Percentiles rank a stretch among this genome's conserved stretches.
Conservation (phyloP, 129 eudicot species). For the Heracleum sosnowskyi region DNA sequence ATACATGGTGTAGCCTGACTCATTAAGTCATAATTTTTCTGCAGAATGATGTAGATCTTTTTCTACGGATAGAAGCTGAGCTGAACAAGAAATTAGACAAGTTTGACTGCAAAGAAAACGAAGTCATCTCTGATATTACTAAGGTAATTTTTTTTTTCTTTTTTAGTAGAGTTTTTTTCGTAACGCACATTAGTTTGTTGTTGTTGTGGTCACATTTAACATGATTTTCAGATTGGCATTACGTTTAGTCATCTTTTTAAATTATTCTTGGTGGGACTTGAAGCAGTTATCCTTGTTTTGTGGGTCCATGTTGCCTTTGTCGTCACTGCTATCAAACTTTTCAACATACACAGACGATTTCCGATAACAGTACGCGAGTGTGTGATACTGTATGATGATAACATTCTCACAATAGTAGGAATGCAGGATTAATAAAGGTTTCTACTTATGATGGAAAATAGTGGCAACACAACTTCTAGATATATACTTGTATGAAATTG, state of each 20-base stretch:
- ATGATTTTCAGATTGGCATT: not conserved
- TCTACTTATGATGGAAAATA: not conserved
- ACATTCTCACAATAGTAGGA: not conserved
- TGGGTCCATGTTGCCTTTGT: not conserved
- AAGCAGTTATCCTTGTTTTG: not conserved
- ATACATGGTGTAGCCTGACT: not conserved
- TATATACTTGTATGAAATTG: not conserved
- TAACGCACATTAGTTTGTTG: not conserved
- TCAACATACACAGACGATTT: not conserved
- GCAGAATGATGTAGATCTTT: slow-evolving; percentile 73
- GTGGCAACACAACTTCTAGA: not conserved
- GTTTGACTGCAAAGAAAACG: slow-evolving; percentile 69
- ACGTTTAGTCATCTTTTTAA: not conserved
- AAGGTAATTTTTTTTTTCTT: too few relatives aligned
- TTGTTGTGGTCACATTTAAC: not conserved
- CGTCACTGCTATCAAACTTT: not conserved
- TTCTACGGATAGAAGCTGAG: slow-evolving; percentile 64
- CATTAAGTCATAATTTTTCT: not conserved
- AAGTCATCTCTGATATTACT: slow-evolving; percentile 67
- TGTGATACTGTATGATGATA: not conserved
- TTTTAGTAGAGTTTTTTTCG: too few relatives aligned
- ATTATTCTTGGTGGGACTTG: not conserved
- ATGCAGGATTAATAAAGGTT: not conserved
- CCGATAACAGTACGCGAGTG: not conserved
- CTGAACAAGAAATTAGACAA: slow-evolving; percentile 56